Evolutionary conservation across 176 grass and related monocot species (phyloP).

Genomic region (Oryza glumipatula): DNA sequence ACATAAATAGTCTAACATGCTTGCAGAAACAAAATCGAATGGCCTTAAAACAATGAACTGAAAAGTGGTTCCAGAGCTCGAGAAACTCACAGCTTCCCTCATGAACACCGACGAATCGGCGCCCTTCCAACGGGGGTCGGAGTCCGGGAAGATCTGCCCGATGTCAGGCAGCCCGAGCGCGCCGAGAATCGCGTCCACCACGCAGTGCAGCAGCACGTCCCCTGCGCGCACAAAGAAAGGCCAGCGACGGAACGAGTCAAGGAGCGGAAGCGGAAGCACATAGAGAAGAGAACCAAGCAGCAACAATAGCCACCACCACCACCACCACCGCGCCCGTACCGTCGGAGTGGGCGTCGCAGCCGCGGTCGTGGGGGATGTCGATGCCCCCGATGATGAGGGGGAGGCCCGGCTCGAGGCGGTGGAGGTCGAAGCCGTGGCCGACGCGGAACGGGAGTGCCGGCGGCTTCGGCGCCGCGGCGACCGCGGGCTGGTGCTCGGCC

Average conservation of each 20-base stretch:
- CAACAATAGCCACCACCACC: neutral
- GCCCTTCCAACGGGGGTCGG: slow-evolving; percentile 91
- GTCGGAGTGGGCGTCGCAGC: slow-evolving; percentile 94
- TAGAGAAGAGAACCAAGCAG: neutral
- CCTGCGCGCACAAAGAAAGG: slow-evolving; percentile 48
- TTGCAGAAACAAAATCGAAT: neutral
- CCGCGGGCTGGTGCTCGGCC: slow-evolving; percentile 64
- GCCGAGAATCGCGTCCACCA: slow-evolving; percentile 96
- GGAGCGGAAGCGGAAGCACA: neutral
- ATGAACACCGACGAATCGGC: slow-evolving; percentile 84
- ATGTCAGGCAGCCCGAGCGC: slow-evolving; percentile 97
- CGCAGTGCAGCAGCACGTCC: slow-evolving; percentile 98
- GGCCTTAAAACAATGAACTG: neutral
- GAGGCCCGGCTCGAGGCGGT: slow-evolving; percentile 90
- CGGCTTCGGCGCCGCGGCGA: slow-evolving; percentile 51
- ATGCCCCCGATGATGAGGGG: slow-evolving; percentile 98
- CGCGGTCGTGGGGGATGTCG: slow-evolving; percentile 90
- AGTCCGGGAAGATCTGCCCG: slow-evolving; percentile 96
- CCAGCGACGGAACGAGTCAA: slow-evolving; percentile 16
- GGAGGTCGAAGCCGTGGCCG: slow-evolving; percentile 95
- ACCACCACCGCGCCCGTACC: slow-evolving; percentile 44
- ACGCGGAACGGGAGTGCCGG: slow-evolving; percentile 89
- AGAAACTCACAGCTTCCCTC: slow-evolving; percentile 83
- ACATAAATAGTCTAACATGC: neutral
- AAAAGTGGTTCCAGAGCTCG: neutral